A percentile compares a stretch with the other conserved stretches of the same genome.
phyloP scores from a whole-genome alignment of 805 yeast species.

The Metschnikowia kofuensis region DNA sequence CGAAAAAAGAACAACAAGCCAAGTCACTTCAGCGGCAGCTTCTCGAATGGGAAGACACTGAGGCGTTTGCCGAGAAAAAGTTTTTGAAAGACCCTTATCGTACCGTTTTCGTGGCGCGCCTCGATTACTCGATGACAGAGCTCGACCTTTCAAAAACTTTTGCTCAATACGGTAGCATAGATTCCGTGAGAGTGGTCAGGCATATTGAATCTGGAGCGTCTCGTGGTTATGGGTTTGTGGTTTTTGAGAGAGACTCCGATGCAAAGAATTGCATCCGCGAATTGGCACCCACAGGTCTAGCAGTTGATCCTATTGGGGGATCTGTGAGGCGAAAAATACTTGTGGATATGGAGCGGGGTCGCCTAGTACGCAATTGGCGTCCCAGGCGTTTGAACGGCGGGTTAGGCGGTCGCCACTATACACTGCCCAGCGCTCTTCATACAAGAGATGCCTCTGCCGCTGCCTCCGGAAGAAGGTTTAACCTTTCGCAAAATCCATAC shows the following conservation, averaged over 20 bases:
- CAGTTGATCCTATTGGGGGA: conserved; percentile 25
- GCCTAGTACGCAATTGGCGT: conserved; percentile 62
- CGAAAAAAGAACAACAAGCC: conserved; percentile 7
- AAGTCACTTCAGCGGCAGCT: conserved; percentile 17
- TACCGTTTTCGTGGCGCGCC: conserved; percentile 75
- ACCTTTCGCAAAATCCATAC: conserved; percentile 17
- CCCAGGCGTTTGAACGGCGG: conserved; percentile 89
- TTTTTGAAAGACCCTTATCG: conserved; percentile 57
- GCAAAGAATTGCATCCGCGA: conserved; percentile 61
- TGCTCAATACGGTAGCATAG: conserved; percentile 67
- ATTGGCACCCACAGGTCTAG: conserved; percentile 44
- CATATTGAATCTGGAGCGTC: conserved; percentile 45
- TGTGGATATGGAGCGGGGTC: conserved; percentile 72
- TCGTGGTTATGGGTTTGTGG: conserved; percentile 82
- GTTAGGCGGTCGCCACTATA: conserved; percentile 77
- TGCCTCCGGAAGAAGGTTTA: conserved; percentile 25
- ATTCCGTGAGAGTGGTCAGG: conserved; percentile 41
- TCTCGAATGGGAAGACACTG: conserved; percentile 19
- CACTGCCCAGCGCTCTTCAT: conserved; percentile 28
- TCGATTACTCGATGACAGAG: conserved; percentile 64
- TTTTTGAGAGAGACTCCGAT: conserved; percentile 58
- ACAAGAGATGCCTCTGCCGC: conserved; percentile 34
- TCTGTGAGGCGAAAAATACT: conserved; percentile 48
- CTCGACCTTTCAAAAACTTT: conserved; percentile 64
- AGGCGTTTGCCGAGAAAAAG: conserved; percentile 15